phyloP scores from a whole-genome alignment of 805 yeast species.

The Wickerhamiella lipophila region DNA sequence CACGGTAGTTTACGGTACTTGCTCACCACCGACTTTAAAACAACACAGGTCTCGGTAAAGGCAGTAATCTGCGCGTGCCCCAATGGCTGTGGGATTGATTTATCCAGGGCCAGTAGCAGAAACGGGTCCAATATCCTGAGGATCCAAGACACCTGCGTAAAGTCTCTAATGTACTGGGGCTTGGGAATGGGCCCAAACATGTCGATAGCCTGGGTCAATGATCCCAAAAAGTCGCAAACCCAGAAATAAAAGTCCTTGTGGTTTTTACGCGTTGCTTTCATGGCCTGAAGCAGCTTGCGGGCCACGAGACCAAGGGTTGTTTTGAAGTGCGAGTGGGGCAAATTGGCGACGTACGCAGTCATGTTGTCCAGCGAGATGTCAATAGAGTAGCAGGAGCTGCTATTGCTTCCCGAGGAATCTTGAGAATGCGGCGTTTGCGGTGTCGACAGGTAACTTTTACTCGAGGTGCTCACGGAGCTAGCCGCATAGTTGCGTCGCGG shows the following conservation, averaged over 20 bases:
- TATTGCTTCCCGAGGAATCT: neutral
- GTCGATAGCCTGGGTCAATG: neutral
- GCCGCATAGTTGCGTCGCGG: neutral
- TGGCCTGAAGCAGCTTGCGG: constrained; percentile 6
- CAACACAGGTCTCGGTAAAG: constrained; percentile 2
- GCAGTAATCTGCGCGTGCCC: constrained; percentile 4
- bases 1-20: constrained; percentile 5
- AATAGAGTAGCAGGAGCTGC: neutral
- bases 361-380: neutral
- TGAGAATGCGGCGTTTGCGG: neutral
- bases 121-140: neutral
- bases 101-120: neutral
- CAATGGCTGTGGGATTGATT: neutral
- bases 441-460: neutral
- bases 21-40: neutral
- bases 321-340: constrained; percentile 6
- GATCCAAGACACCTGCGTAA: constrained; percentile 3
- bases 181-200: constrained; percentile 8
- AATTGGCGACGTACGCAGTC: neutral
- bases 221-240: constrained; percentile 3
- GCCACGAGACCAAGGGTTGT: constrained; percentile 3
- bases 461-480: neutral
- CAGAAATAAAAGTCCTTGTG: constrained; percentile 7
- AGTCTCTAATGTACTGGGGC: constrained; percentile 6
- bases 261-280: neutral